phyloP scores from a whole-genome alignment of 345 rosid species.

The Tarenaya hassleriana region DNA sequence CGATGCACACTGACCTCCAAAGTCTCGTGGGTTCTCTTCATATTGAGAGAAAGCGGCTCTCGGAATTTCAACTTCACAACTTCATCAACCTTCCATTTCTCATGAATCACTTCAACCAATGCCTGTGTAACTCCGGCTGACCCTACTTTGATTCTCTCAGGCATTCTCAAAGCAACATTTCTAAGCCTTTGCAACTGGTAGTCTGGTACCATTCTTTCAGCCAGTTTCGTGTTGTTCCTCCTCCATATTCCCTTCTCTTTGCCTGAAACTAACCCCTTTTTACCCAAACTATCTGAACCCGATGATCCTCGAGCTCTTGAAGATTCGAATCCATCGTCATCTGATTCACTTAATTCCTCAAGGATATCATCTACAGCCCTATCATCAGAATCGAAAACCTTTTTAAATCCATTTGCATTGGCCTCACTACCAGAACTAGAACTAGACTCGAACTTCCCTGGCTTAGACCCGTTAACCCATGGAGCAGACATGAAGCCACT shows the following conservation, averaged over 20 bases:
- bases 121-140: slow-evolving; percentile 68
- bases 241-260: slow-evolving; percentile 27
- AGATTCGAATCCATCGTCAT: slow-evolving; percentile 14
- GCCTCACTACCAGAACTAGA: slow-evolving; percentile 16
- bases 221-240: slow-evolving; percentile 44
- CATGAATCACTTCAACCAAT: slow-evolving; percentile 60
- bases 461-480: slow-evolving; percentile 50
- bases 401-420: slow-evolving; percentile 19
- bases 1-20: slow-evolving; percentile 56
- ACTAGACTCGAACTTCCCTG: slow-evolving; percentile 21
- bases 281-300: slow-evolving; percentile 20
- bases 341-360: slow-evolving; percentile 14
- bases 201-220: slow-evolving; percentile 56
- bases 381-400: not conserved
- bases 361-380: slow-evolving; percentile 9
- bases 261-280: slow-evolving; percentile 6
- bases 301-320: slow-evolving; percentile 23
- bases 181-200: slow-evolving; percentile 72
- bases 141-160: slow-evolving; percentile 78
- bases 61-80: slow-evolving; percentile 79
- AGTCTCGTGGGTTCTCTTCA: slow-evolving; percentile 74
- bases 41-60: slow-evolving; percentile 60
- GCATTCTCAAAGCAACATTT: slow-evolving; percentile 67
- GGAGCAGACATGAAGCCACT: slow-evolving; percentile 42
- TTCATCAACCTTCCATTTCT: slow-evolving; percentile 75